Evolutionary conservation across 2,329 filamentous ascomycete genomes (phyloP), one percentile per base, ranked within the genome.

Genomic region (Tolypocladium album): DNA sequence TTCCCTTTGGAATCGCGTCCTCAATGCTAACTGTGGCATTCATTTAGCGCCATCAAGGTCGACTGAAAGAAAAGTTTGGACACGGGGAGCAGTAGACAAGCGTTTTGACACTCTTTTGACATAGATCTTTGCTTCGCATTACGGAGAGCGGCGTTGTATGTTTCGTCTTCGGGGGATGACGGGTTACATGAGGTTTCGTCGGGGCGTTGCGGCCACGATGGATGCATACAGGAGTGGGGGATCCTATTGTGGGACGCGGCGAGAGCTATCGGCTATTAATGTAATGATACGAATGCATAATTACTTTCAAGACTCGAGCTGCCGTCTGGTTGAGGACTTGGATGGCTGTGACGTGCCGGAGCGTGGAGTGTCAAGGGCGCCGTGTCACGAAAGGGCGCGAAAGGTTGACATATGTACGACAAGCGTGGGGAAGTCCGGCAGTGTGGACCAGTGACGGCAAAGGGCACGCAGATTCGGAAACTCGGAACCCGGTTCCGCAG

Each of bases 41-140:
- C 9, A 6, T 47, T 27, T 60, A 82, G 79, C 59, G 79, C 79
- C 45, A 82, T 82, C 67, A 82, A 82, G 63, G 75, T 76, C 31
- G 80, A 82, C 61, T 82, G 62, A 60, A 39, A 8, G 7, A 11
- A 36, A 36, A 38, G 24, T 17, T 36, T 6, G 31, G 31, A 8
- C 20, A 2, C 4, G 50, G 31, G 20, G 17, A 52, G 15, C 47
- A 20, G 47, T n/a, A 11, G 11, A 20, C 8, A 13, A 36, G 50
- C 50, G 50, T 36, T n/a, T 34, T 20, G 11, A 36, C 50, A 36
- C 50, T 53, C 50, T 34, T 53, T 53, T 53, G 31, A 20, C 20
- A 36, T 53, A 53, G 47, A 53, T 7, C 2, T 6, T 9, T 36
- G 6, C 2, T 36, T 53, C 13, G 20, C 31, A 34, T 22, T n/a